Conservation (phyloP, 768 basidiomycete genomes). For the Suillus bovinus region DNA sequence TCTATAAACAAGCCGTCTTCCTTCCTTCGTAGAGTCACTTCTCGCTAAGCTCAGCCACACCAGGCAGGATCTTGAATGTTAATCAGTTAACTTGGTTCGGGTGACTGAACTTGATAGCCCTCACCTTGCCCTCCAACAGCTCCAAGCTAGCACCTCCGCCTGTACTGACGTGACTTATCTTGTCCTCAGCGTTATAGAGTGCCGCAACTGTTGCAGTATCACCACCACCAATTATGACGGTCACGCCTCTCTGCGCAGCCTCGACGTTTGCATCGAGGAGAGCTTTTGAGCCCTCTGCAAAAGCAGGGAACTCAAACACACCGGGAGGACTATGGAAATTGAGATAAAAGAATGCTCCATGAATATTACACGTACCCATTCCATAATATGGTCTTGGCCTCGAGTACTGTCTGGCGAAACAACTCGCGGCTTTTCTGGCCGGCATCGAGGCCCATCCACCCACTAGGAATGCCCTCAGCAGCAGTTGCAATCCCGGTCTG, state of each 20-base stretch:
- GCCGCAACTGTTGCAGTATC: constrained; percentile 96
- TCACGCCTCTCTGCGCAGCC: constrained; percentile 82
- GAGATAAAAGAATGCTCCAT: background rate
- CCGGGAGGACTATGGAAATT: constrained; percentile 75
- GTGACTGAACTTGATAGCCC: constrained; percentile 11
- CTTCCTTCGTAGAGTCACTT: constrained; percentile 38
- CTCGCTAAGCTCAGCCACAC: constrained; percentile 88
- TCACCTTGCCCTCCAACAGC: constrained; percentile 95
- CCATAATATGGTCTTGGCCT: constrained; percentile 96
- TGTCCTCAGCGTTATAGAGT: constrained; percentile 80
- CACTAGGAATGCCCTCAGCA: constrained; percentile 83
- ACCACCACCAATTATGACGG: constrained; percentile 94
- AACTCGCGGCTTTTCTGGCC: constrained; percentile 82
- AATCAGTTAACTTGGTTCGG: constrained; percentile 17
- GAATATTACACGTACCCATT: constrained; percentile 61
- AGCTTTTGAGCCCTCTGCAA: constrained; percentile 80
- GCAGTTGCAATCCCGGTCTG: constrained; percentile 80
- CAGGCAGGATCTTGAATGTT: constrained; percentile 70
- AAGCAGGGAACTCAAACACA: constrained; percentile 95
- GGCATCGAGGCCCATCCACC: constrained; percentile 94
- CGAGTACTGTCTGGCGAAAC: constrained; percentile 77
- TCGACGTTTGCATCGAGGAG: constrained; percentile 86
- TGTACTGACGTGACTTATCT: constrained; percentile 95
- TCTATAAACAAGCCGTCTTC: background rate
- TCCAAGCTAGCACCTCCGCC: constrained; percentile 94